Conservation (phyloP, 2,329 filamentous ascomycete genomes). For the Byssothecium circinans region DNA sequence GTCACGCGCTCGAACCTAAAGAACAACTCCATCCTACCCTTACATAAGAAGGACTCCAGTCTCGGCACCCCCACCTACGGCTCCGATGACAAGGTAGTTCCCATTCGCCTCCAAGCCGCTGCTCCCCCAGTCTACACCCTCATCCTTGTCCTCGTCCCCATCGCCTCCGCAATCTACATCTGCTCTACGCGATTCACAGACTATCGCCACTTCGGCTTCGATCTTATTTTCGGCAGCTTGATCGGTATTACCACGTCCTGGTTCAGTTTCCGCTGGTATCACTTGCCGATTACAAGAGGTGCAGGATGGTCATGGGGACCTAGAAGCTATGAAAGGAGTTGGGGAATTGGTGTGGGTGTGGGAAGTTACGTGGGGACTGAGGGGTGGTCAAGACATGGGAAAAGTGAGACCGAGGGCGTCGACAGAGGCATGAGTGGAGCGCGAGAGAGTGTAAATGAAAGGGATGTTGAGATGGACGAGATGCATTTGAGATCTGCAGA, state of each 20-base stretch:
- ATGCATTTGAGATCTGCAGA: not conserved
- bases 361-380: slow-evolving; percentile 52
- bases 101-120: slow-evolving; percentile 71
- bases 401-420: slow-evolving; percentile 5
- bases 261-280: slow-evolving; percentile 82
- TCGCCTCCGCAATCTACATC: slow-evolving; percentile 77
- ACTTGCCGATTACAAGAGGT: slow-evolving; percentile 75
- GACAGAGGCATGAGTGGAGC: not conserved
- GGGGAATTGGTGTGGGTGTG: slow-evolving; percentile 71
- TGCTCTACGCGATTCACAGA: slow-evolving; percentile 84
- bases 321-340: slow-evolving; percentile 70
- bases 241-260: slow-evolving; percentile 73
- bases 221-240: slow-evolving; percentile 81
- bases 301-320: slow-evolving; percentile 90
- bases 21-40: slow-evolving; percentile 21
- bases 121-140: slow-evolving; percentile 82
- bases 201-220: slow-evolving; percentile 89
- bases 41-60: slow-evolving; percentile 27
- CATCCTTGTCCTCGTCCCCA: slow-evolving; percentile 68
- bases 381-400: slow-evolving; percentile 42
- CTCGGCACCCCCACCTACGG: slow-evolving; percentile 16
- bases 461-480: not conserved
- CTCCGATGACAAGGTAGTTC: slow-evolving; percentile 46
- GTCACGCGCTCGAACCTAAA: slow-evolving; percentile 41
- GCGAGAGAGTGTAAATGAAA: not conserved